phyloP scores from a whole-genome alignment of 1,284 basidiomycete genomes.

The Phellopilus nigrolimitatus region DNA sequence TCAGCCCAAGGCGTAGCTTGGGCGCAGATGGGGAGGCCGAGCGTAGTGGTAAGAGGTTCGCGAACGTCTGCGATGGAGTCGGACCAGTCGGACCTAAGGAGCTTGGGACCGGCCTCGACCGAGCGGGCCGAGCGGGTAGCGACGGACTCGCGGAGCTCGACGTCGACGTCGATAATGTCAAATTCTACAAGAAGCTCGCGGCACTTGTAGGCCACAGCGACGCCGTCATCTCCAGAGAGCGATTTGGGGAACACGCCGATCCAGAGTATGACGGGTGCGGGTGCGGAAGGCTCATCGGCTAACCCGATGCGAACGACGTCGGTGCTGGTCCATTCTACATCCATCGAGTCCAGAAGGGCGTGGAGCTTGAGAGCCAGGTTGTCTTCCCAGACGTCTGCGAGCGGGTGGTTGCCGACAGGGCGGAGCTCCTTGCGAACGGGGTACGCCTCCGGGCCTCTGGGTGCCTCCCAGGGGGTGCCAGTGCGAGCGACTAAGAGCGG shows the following conservation, averaged over 20 bases:
- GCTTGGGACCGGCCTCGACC: constrained; percentile 7
- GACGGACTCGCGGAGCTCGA: constrained; percentile 19
- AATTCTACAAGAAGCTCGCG: constrained; percentile 12
- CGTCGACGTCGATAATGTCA: constrained; percentile 8
- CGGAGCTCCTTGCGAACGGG: constrained; percentile 24
- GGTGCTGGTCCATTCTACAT: constrained; percentile 23
- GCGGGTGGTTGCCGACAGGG: constrained; percentile 23
- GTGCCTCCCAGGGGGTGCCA: constrained; percentile 23
- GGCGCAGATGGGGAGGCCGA: constrained; percentile 26
- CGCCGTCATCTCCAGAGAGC: constrained; percentile 17
- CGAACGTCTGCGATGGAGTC: constrained; percentile 16
- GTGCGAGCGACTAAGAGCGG: constrained; percentile 23
- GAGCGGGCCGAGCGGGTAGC: constrained; percentile 8
- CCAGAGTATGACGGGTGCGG: constrained; percentile 19
- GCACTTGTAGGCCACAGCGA: constrained; percentile 17
- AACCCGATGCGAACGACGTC: constrained; percentile 27
- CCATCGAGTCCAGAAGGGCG: constrained; percentile 21
- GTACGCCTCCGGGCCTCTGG: constrained; percentile 25
- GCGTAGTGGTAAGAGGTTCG: constrained; percentile 26
- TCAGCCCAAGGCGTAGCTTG: constrained; percentile 20
- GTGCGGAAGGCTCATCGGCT: constrained; percentile 8
- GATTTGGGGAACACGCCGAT: constrained; percentile 19
- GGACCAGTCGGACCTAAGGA: background rate
- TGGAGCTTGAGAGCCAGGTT: constrained; percentile 19
- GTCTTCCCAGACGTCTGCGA: constrained; percentile 26